Evolutionary conservation across 2,329 filamentous ascomycete species (phyloP).

Genomic region (Cercospora sp.): DNA sequence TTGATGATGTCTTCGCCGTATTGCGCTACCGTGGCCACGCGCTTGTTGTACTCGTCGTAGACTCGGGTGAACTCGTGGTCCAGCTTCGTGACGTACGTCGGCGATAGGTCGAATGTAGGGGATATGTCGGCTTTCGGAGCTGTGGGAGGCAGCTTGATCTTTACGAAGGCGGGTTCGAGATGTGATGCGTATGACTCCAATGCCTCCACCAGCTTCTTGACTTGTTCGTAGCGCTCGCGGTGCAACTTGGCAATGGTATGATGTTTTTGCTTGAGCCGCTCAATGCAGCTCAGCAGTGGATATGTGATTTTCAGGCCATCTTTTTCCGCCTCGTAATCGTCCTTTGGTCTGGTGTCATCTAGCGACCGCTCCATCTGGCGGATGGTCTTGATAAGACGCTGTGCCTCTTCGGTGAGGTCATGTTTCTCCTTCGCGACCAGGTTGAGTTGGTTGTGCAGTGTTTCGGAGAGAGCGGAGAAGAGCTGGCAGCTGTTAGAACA

Average conservation of each 20-base stretch:
- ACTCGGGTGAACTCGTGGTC: constrained; percentile 91
- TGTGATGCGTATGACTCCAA: constrained; percentile 96
- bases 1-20: constrained; percentile 84
- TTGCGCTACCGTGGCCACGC: constrained; percentile 72
- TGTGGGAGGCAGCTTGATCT: constrained; percentile 80
- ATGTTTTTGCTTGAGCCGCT: constrained; percentile 82
- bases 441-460: constrained; percentile 84
- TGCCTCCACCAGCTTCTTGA: constrained; percentile 91
- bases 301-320: constrained; percentile 76
- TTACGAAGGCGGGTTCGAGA: constrained; percentile 84
- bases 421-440: constrained; percentile 87
- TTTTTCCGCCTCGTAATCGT: constrained; percentile 64
- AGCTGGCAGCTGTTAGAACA: constrained; percentile 56
- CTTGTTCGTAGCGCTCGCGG: constrained; percentile 89
- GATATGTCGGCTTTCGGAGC: constrained; percentile 73
- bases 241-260: constrained; percentile 76
- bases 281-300: constrained; percentile 77
- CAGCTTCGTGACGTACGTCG: constrained; percentile 79
- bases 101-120: constrained; percentile 87
- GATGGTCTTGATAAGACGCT: constrained; percentile 79
- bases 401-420: constrained; percentile 83
- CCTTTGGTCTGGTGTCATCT: constrained; percentile 68
- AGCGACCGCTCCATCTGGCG: constrained; percentile 92
- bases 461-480: constrained; percentile 87
- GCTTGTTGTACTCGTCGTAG: constrained; percentile 92